Evolutionary conservation across 2,329 filamentous ascomycete species (phyloP), one percentile per base, ranked within the genome.

Genomic region (Cadophora gregata): DNA sequence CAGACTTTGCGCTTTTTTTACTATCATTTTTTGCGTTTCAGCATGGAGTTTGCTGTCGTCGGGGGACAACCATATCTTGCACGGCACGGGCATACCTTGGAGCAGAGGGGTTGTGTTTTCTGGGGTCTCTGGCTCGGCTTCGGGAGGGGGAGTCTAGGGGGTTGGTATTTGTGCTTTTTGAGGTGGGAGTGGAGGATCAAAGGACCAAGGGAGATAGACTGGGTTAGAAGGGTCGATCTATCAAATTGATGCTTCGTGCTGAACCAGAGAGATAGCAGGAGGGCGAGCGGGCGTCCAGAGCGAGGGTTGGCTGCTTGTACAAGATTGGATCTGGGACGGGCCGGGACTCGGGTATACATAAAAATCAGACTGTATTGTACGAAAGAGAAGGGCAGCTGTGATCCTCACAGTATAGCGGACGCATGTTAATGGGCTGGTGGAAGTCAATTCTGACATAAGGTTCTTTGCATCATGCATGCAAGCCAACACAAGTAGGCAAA

Each of bases 181-280:
- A 68, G 69, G 71, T 69, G 70, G 70, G 72, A 70, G 70, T 64
- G 72, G 71, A 69, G 70, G 70, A 70, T 62, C 55, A 33, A 61
- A 31, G 60, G 45, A 62, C 16, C 21, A 48, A n/a, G 48, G 36
- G 27, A 47, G 47, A 19, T 9, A 48, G 36, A 14, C 33, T 53
- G 31, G 59, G 24, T 19, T 19, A 24, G 2, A 19, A 60, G n/a
- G 3, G 19, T n/a, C 2, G 3, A 3, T 45, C 6, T 7, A 47
- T 8, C 7, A n/a, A 21, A 42, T 21, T 9, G 19, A 21, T 47
- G 10, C 12, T 45, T 21, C 29, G 45, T 45, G 33, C 56, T n/a
- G 12, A 45, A 42, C 12, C 29, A 45, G 33, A 59, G 48, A 53
- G 24, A 36, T 14, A 36, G 25, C n/a, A n/a, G n/a, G n/a, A n/a